Percentiles rank a stretch among this genome's conserved stretches.
Evolutionary conservation across 2,329 filamentous ascomycete genomes (phyloP).

Genomic region (Colletotrichum scovillei): DNA sequence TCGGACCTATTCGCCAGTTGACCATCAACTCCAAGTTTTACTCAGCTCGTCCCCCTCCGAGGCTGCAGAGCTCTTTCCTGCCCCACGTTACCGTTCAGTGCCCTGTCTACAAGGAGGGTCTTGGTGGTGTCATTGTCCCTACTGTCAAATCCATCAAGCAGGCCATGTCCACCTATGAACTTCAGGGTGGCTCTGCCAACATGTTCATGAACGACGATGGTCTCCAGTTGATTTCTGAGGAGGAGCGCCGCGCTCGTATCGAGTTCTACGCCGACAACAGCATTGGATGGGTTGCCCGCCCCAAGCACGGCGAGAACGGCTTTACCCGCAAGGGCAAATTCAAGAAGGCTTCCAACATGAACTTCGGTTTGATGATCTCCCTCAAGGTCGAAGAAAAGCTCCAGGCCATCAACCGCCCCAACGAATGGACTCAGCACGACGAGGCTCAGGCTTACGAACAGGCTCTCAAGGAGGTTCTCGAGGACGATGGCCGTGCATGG

Average conservation of each 20-base stretch:
- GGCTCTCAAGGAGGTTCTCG: conserved; percentile 73
- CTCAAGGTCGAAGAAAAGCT: conserved; percentile 79
- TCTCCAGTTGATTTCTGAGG: conserved; percentile 73
- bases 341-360: conserved; percentile 81
- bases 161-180: conserved; percentile 80
- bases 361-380: conserved; percentile 75
- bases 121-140: conserved; percentile 78
- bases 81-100: conserved; percentile 87
- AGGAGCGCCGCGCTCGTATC: conserved; percentile 71
- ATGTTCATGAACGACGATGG: conserved; percentile 83
- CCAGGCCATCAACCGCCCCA: conserved; percentile 63
- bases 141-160: conserved; percentile 83
- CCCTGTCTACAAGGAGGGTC: conserved; percentile 88
- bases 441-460: conserved; percentile 75
- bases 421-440: conserved; percentile 75
- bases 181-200: conserved; percentile 82
- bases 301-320: conserved; percentile 71
- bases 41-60: conserved; percentile 75
- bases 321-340: conserved; percentile 74
- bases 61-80: conserved; percentile 67
- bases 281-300: conserved; percentile 77
- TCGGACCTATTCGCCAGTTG: conserved; percentile 81
- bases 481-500: conserved; percentile 77
- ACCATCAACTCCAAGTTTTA: conserved; percentile 84
- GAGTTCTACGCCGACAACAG: conserved; percentile 77